Evolutionary conservation across 805 yeast genomes (phyloP).

Genomic region (Candida peoriensis): DNA sequence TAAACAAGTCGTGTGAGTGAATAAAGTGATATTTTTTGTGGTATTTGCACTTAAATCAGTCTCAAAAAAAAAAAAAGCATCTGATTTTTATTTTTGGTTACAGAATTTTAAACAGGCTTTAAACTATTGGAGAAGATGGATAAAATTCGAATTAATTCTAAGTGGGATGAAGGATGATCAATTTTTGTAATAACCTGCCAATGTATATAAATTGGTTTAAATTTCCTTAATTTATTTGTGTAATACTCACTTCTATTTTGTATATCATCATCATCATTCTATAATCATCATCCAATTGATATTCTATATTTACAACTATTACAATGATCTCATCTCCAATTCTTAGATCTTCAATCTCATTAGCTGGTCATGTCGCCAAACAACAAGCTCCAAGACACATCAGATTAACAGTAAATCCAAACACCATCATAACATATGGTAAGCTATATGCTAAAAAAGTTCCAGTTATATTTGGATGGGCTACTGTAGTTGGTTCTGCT

Average conservation of each 20-base stretch:
- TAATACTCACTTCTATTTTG: not conserved
- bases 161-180: too few relatives aligned
- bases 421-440: conserved; percentile 6
- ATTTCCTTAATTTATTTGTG: not conserved
- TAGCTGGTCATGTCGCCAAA: conserved; percentile 15
- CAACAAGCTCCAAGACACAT: conserved; percentile 18
- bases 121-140: too few relatives aligned
- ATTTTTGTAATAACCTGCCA: too few relatives aligned
- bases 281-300: not conserved
- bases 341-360: conserved; percentile 24
- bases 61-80: too few relatives aligned
- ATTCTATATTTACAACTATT: not conserved
- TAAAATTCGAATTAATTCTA: too few relatives aligned
- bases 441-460: conserved; percentile 15
- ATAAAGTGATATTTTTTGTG: too few relatives aligned
- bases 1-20: too few relatives aligned
- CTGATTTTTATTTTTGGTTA: too few relatives aligned
- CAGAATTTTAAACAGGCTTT: too few relatives aligned
- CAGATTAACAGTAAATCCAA: conserved; percentile 16
- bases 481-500: conserved; percentile 11
- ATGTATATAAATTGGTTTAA: too few relatives aligned
- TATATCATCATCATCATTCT: not conserved
- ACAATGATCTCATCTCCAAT: conserved; percentile 24
- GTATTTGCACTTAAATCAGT: too few relatives aligned
- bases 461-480: conserved; percentile 22